Evolutionary conservation across 768 basidiomycete genomes (phyloP).

Genomic region (Gymnopilus dilepis): DNA sequence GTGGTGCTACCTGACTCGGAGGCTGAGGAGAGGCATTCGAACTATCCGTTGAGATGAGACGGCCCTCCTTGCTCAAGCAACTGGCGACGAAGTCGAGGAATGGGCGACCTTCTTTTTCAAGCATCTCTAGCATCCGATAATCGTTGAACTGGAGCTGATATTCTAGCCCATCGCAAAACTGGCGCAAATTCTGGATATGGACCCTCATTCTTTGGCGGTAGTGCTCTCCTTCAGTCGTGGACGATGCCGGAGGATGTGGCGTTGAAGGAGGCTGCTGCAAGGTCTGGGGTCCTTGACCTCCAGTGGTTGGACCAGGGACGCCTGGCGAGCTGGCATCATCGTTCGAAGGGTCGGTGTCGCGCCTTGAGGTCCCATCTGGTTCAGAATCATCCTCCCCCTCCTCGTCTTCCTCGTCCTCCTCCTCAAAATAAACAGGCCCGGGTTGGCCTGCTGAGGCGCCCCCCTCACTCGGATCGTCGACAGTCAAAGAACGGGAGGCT

Average conservation of each 20-base stretch:
- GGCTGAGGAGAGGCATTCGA: background rate
- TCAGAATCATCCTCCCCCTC: constrained; percentile 14
- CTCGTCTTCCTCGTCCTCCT: too few species aligned
- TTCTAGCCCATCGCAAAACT: constrained; percentile 52
- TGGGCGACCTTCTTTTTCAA: constrained; percentile 46
- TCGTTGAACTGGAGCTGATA: constrained; percentile 54
- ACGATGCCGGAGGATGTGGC: constrained; percentile 18
- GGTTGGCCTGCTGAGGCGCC: too few species aligned
- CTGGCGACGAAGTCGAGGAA: constrained; percentile 45
- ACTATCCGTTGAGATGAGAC: constrained; percentile 24
- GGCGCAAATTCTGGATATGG: constrained; percentile 47
- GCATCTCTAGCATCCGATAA: constrained; percentile 44
- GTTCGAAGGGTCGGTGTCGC: background rate
- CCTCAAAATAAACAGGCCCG: too few species aligned
- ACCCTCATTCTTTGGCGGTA: constrained; percentile 45
- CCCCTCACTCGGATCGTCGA: background rate
- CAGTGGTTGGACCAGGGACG: too few species aligned
- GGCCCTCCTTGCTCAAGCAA: constrained; percentile 47
- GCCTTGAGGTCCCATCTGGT: background rate
- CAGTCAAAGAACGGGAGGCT: background rate
- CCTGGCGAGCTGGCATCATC: background rate
- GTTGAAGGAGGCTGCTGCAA: constrained; percentile 8
- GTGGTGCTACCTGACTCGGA: background rate
- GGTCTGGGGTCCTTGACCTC: too few species aligned
- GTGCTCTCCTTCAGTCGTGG: constrained; percentile 19